These are phyloP conservation scores for Sphagnum tenellum DNA, from an alignment of 225 moss, liverwort and hornwort genomes.

Conservation along the genomic window DNA sequence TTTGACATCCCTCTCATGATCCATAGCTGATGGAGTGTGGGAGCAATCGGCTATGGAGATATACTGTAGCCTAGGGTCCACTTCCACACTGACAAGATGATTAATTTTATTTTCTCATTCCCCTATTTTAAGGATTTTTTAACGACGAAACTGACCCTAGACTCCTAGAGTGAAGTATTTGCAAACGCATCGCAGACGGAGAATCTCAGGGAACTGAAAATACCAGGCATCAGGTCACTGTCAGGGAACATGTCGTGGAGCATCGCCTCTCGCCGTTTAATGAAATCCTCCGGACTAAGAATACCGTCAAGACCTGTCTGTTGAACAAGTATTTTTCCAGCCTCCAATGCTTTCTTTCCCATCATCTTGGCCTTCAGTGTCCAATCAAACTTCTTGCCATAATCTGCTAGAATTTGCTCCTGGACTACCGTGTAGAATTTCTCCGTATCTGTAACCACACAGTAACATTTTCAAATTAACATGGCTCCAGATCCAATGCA, in stretches of 20 bases:
- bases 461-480: neutral
- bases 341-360: constrained; percentile 92
- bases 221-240: constrained; percentile 81
- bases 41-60: too few species aligned
- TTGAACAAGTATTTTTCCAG: constrained; percentile 61
- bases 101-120: too few species aligned
- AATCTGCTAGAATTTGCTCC: constrained; percentile 67
- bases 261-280: constrained; percentile 63
- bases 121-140: too few species aligned
- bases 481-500: neutral
- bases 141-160: too few species aligned
- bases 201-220: too few species aligned
- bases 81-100: too few species aligned
- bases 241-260: constrained; percentile 76
- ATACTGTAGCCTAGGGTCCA: too few species aligned
- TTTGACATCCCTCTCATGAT: too few species aligned
- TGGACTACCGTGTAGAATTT: constrained; percentile 76
- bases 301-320: constrained; percentile 57
- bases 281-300: constrained; percentile 73
- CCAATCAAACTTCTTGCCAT: constrained; percentile 84
- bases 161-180: too few species aligned
- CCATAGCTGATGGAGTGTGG: too few species aligned
- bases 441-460: constrained; percentile 63
- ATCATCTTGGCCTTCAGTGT: constrained; percentile 94
- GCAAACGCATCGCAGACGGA: too few species aligned